These are phyloP conservation scores for Aspergillus jensenii DNA, from an alignment of 2,329 filamentous ascomycete genomes.

Conservation along the genomic window DNA sequence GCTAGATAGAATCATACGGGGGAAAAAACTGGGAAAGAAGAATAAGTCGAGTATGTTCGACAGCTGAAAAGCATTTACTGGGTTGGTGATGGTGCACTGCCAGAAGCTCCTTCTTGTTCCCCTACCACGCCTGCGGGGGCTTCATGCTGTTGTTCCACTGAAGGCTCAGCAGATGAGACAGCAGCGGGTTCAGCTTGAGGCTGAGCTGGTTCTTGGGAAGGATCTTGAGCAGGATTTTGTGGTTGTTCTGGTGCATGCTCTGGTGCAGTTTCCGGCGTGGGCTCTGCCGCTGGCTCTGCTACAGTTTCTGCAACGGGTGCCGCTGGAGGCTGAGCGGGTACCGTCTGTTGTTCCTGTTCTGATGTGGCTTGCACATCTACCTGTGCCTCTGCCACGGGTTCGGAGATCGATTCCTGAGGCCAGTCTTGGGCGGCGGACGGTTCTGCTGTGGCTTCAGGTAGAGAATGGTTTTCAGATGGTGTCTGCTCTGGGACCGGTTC, in stretches of 20 bases:
- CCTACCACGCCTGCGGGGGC: neutral
- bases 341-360: neutral
- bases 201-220: neutral
- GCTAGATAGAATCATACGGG: neutral
- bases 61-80: neutral
- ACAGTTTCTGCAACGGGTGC: neutral
- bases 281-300: neutral
- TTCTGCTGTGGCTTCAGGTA: neutral
- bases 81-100: neutral
- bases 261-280: neutral
- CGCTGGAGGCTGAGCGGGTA: neutral
- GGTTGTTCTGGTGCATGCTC: neutral
- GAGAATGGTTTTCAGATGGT: neutral
- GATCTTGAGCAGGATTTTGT: neutral
- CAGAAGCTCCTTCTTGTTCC: neutral
- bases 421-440: neutral
- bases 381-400: neutral
- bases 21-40: no score
- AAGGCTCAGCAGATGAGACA: neutral
- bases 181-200: neutral
- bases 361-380: neutral
- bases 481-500: neutral
- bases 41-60: neutral
- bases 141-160: neutral
- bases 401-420: neutral